Evolutionary conservation across 2,329 filamentous ascomycete species (phyloP).

Genomic region (Nigrospora sphaerica): DNA sequence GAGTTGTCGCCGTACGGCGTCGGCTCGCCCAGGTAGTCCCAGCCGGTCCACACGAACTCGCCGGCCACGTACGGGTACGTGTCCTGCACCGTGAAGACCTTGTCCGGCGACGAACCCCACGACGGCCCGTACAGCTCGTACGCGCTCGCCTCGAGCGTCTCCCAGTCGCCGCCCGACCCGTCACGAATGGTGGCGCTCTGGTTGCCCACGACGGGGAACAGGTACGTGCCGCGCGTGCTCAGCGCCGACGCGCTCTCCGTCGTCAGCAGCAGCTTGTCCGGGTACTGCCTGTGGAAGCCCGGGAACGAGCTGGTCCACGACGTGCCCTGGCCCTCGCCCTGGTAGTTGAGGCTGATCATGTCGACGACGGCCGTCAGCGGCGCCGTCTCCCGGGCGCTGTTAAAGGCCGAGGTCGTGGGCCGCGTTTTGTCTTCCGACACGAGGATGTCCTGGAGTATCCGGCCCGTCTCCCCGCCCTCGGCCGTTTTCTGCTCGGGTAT

Average conservation of each 20-base stretch:
- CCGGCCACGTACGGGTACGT: conserved; percentile 41
- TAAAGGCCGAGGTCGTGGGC: conserved; percentile 36
- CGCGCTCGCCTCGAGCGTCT: conserved; percentile 30
- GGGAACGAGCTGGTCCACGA: conserved; percentile 22
- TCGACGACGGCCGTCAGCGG: conserved; percentile 34
- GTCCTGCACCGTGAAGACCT: conserved; percentile 44
- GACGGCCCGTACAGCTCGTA: conserved; percentile 43
- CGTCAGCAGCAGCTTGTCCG: conserved; percentile 37
- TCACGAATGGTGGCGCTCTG: conserved; percentile 29
- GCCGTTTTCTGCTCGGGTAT: conserved; percentile 36
- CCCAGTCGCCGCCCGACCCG: conserved; percentile 30
- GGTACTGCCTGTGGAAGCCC: conserved; percentile 34
- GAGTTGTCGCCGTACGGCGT: conserved; percentile 34
- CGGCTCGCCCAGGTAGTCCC: conserved; percentile 43
- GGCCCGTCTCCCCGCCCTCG: conserved; percentile 22
- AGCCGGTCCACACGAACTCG: conserved; percentile 46
- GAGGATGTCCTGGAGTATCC: conserved; percentile 32
- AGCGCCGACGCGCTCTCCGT: conserved; percentile 36
- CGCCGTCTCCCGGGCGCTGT: conserved; percentile 31
- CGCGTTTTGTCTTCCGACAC: conserved; percentile 40
- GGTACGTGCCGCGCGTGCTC: conserved; percentile 42
- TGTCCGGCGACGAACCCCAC: conserved; percentile 43
- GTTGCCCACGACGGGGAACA: conserved; percentile 40
- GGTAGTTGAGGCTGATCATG: conserved; percentile 47
- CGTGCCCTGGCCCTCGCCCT: conserved; percentile 36